phyloP scores from a whole-genome alignment of 768 basidiomycete genomes.

The Trametes meyenii region DNA sequence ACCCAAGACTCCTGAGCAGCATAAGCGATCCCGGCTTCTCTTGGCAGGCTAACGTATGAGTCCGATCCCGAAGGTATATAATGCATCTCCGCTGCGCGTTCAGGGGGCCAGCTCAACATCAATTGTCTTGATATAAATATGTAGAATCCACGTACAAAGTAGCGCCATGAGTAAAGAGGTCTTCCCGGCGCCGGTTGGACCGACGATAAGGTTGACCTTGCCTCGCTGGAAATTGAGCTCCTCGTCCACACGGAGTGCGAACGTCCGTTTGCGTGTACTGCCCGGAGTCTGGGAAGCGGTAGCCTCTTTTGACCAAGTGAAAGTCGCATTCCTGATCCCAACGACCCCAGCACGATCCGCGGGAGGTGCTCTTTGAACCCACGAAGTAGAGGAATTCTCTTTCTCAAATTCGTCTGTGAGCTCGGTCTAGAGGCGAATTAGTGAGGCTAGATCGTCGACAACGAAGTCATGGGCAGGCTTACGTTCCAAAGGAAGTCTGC shows the following conservation, averaged over 20 bases:
- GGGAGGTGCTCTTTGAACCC: neutral
- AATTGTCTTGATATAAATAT: neutral
- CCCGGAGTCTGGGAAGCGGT: constrained; percentile 6
- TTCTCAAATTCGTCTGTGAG: constrained; percentile 24
- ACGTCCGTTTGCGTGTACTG: constrained; percentile 38
- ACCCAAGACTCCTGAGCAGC: constrained; percentile 55
- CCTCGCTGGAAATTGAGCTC: constrained; percentile 55
- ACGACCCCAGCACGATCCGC: constrained; percentile 12
- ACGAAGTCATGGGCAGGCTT: neutral
- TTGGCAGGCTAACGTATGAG: constrained; percentile 46
- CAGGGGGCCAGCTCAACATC: neutral
- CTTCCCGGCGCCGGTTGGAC: constrained; percentile 61
- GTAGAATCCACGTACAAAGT: constrained; percentile 14
- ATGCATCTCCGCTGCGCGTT: constrained; percentile 35
- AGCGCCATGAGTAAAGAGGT: constrained; percentile 51
- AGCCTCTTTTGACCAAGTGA: constrained; percentile 22
- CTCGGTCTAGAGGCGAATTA: constrained; percentile 20
- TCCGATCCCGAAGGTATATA: constrained; percentile 35
- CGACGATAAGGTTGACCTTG: constrained; percentile 57
- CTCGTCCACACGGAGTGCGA: constrained; percentile 50
- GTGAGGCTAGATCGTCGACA: neutral
- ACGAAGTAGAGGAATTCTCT: neutral
- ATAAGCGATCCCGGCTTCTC: constrained; percentile 48
- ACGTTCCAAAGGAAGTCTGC: constrained; percentile 43
- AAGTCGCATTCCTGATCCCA: constrained; percentile 24